Evolutionary conservation across 2,329 filamentous ascomycete species (phyloP), one percentile per base, ranked within the genome.

Genomic region (Juglanconis oblonga): DNA sequence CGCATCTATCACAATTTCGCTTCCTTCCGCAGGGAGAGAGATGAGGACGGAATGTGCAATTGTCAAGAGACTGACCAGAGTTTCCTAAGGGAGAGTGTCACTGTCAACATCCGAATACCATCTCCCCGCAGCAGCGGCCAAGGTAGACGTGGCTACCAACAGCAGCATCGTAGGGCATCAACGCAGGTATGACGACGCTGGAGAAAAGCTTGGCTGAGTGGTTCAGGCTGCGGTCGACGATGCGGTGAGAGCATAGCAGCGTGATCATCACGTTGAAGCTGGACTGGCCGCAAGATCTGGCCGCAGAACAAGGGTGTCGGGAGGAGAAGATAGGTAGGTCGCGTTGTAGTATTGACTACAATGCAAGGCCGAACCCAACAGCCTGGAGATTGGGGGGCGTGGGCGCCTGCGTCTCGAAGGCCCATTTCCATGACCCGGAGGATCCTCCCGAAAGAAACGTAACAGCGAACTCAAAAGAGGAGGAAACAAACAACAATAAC

Each of bases 281-380:
- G 51, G 38, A n/a, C 24, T 52, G 40, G 24, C 38, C 48, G 42
- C 42, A 45, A n/a, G 38, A 57, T 45, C 42, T 40, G 40, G 38
- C 45, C 40, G 40, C 35, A n/a, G 36, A 29, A 29, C 32, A 33
- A 36, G 6, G 47, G 33, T 9, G 47, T 42, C 17, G 45, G 29
- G 6, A 11, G 47, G 57, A 29, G 17, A 35, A 40, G 38, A 31
- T n/a, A 33, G 17, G 40, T 52, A 31, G 29, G 24, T 17, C 44
- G 50, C 9, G 17, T 42, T 10, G 47, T 52, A 31, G 53, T 35
- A 42, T 42, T 42, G 49, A 24, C 54, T 51, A 55, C 51, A 32
- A 38, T 51, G 57, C 53, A 31, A 57, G 49, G 58, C 47, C 58
- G n/a, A 14, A 47, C 31, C 17, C 50, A 48, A 31, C 38, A 53